A percentile compares a stretch with the other conserved stretches of the same genome.
Conservation (phyloP, 2,329 filamentous ascomycete species). For the Lithohypha guttulata region DNA sequence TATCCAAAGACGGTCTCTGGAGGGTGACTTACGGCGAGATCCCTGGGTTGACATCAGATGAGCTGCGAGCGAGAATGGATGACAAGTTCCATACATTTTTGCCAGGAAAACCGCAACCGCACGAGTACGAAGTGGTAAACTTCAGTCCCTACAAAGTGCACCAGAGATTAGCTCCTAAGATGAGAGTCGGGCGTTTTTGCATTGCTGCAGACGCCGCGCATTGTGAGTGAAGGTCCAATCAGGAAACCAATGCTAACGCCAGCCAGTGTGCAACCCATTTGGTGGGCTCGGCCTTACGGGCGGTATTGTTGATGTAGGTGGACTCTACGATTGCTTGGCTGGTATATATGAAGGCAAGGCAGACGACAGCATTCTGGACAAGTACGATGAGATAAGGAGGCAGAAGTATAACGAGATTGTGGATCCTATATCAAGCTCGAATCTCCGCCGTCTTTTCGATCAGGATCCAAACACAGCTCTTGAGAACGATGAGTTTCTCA, state of each 20-base stretch:
- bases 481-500: slow-evolving; percentile 30
- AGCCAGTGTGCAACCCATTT: slow-evolving; percentile 41
- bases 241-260: too few species aligned
- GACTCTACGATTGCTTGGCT: slow-evolving; percentile 48
- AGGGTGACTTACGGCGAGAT: slow-evolving; percentile 54
- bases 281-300: slow-evolving; percentile 54
- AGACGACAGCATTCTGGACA: slow-evolving; percentile 34
- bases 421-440: slow-evolving; percentile 33
- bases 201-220: slow-evolving; percentile 54
- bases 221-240: too few species aligned
- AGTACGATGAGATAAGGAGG: slow-evolving; percentile 32
- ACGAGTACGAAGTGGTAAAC: slow-evolving; percentile 46
- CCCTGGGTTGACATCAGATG: slow-evolving; percentile 41
- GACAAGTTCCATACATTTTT: slow-evolving; percentile 48
- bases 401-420: slow-evolving; percentile 31
- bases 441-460: slow-evolving; percentile 29
- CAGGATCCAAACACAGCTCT: slow-evolving; percentile 28
- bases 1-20: slow-evolving; percentile 50
- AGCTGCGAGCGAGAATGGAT: slow-evolving; percentile 44
- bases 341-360: slow-evolving; percentile 32
- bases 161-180: slow-evolving; percentile 47
- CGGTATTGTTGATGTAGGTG: slow-evolving; percentile 53
- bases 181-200: slow-evolving; percentile 47
- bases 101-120: slow-evolving; percentile 48
- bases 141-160: slow-evolving; percentile 53